These are phyloP conservation scores for Calcarisporium arbuscula DNA, from an alignment of 2,329 filamentous ascomycete species.

Conservation along the genomic window DNA sequence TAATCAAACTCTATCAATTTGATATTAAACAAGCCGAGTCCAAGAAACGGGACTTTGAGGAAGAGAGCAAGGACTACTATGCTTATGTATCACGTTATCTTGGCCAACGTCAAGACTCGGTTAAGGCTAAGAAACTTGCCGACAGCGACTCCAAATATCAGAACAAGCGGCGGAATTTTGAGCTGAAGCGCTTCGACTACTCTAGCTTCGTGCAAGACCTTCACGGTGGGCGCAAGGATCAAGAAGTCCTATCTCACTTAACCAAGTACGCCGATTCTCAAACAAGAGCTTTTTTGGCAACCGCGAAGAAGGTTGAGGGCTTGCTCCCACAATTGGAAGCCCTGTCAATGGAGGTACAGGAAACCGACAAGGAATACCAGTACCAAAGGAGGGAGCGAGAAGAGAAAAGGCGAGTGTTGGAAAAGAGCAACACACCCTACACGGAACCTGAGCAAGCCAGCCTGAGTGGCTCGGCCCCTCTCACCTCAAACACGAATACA, in stretches of 20 bases:
- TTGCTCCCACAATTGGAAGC: conserved; percentile 88
- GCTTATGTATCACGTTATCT: conserved; percentile 90
- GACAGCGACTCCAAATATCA: conserved; percentile 97
- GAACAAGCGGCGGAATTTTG: conserved; percentile 85
- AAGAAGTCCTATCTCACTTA: conserved; percentile 89
- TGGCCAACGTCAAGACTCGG: conserved; percentile 89
- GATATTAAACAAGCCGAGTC: conserved; percentile 97
- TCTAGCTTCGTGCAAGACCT: conserved; percentile 98
- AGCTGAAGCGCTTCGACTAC: conserved; percentile 96
- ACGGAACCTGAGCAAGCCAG: conserved; percentile 60
- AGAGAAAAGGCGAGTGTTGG: conserved; percentile 82
- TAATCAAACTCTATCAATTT: conserved; percentile 83
- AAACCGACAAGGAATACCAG: conserved; percentile 94
- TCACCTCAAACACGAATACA: conserved; percentile 33
- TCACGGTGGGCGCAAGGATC: conserved; percentile 97
- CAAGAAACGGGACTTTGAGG: conserved; percentile 97
- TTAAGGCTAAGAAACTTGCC: conserved; percentile 94
- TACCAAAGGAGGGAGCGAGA: conserved; percentile 92
- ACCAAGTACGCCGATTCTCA: conserved; percentile 92
- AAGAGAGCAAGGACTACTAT: conserved; percentile 98
- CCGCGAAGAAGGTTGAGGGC: conserved; percentile 80
- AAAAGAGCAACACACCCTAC: conserved; percentile 76
- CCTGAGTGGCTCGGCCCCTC: conserved; percentile 27
- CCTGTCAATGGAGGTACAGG: conserved; percentile 78
- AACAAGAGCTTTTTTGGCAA: conserved; percentile 71